Evolutionary conservation across 192 early-diverging fungal genomes (phyloP), one percentile per base, ranked within the genome.

Genomic region (Podila epigama): DNA sequence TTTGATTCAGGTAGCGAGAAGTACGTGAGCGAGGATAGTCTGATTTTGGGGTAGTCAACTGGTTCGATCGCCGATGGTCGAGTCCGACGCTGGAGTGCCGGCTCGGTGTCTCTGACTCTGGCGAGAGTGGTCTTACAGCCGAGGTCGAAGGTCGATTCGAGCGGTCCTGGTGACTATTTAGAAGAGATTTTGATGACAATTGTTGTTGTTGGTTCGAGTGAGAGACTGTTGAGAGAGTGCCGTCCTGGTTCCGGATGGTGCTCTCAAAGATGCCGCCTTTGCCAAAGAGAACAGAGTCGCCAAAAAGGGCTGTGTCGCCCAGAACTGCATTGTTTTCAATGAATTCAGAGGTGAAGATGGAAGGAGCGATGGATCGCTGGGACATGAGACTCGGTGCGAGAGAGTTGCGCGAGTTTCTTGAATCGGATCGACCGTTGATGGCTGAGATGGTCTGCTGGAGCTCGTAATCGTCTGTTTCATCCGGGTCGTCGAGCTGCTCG

Each of bases 341-440:
- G 50, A 68, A 77, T 31, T 77, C 73, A 44, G 63, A 54, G 28
- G 51, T 64, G 61, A 77, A 77, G 28, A 68, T 13, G n/a, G 44
- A 48, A 22, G 44, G 44, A 22, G 44, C 44, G 20, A 48, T 48
- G 5, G 64, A 52, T 7, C 59, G 54, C 7, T 36, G 22, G 2
- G 63, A 42, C 16, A 56, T 7, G 39, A 61, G 15, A 48, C 44
- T 48, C 16, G 44, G 44, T 48, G 44, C 44, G n/a, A 48, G 52
- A 11, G 71, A 61, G 41, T 56, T 48, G 34, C 71, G 48, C 12
- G 50, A 15, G n/a, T n/a, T 58, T 1, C 58, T 40, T 5, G 55
- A 28, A 22, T 11, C 44, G 1, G 44, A 20, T 48, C 44, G n/a
- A 8, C 25, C 44, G 20, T 48, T 48, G 15, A 48, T 48, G n/a